phyloP scores from a whole-genome alignment of 2,329 filamentous ascomycete species.

The Cytospora paraplurivora region DNA sequence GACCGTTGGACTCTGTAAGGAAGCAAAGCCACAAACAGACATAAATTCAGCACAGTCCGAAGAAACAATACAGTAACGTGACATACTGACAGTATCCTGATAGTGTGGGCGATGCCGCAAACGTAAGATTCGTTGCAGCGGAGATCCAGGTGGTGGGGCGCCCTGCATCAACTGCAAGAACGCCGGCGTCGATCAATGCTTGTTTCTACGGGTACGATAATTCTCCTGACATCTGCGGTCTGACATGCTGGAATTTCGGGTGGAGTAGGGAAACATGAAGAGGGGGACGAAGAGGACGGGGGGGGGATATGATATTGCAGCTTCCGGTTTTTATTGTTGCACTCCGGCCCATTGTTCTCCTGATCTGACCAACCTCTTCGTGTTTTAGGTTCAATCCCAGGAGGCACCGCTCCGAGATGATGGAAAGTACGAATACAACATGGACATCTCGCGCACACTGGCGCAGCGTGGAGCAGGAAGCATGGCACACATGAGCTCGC shows the following conservation, averaged over 20 bases:
- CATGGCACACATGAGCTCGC: slow-evolving; percentile 35
- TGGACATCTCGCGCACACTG: slow-evolving; percentile 41
- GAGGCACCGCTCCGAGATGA: slow-evolving; percentile 41
- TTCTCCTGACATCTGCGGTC: not conserved
- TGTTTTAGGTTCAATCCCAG: slow-evolving; percentile 42
- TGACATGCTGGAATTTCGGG: not conserved
- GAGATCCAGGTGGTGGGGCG: slow-evolving; percentile 73
- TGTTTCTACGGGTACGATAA: slow-evolving; percentile 72
- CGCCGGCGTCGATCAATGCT: slow-evolving; percentile 70
- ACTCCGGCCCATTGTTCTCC: not conserved
- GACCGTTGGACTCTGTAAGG: not conserved
- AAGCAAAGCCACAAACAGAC: slow-evolving; percentile 3
- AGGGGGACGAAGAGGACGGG: not conserved
- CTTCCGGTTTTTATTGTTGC: not conserved
- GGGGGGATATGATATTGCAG: not conserved
- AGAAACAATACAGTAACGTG: not conserved
- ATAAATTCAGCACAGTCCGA: slow-evolving; percentile 8
- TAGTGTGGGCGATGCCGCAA: slow-evolving; percentile 89
- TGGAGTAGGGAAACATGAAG: too few relatives aligned
- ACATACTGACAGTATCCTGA: slow-evolving; percentile 18
- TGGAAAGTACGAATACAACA: slow-evolving; percentile 41
- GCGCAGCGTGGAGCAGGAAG: slow-evolving; percentile 35
- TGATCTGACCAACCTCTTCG: slow-evolving; percentile 13
- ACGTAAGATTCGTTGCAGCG: slow-evolving; percentile 93
- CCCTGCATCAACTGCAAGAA: slow-evolving; percentile 83